Conservation (phyloP, 495 filamentous ascomycete genomes). For the Staphylotrichum longicolle region DNA sequence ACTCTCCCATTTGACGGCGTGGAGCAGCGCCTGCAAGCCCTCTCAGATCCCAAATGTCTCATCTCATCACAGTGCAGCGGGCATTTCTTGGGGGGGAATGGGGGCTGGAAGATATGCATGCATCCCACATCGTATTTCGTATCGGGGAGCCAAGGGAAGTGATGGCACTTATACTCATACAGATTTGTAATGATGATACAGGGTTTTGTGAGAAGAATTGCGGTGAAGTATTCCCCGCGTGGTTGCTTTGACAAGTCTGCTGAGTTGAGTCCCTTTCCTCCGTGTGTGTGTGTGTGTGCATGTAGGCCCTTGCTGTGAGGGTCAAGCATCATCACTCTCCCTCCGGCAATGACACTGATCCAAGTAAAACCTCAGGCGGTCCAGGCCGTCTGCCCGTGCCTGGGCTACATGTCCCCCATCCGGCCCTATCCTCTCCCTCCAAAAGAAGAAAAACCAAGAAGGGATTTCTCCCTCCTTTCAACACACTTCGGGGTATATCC, state of each 20-base stretch:
- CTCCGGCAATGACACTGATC: too few species aligned
- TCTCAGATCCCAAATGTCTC: neutral
- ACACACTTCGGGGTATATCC: constrained; percentile 30
- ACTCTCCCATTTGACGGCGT: constrained; percentile 8
- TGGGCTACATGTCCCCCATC: too few species aligned
- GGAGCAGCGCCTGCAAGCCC: neutral
- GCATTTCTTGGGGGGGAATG: neutral
- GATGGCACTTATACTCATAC: neutral
- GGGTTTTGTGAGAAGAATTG: neutral
- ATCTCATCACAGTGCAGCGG: neutral
- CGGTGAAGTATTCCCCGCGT: neutral
- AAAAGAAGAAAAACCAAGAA: neutral
- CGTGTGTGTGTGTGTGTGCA: neutral
- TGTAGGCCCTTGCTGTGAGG: too few species aligned
- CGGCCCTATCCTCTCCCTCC: too few species aligned
- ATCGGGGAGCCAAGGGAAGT: neutral
- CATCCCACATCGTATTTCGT: neutral
- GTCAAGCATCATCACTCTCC: neutral
- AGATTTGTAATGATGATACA: constrained; percentile 9
- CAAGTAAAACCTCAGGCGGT: too few species aligned
- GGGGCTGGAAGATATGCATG: too few species aligned
- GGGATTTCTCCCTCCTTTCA: neutral
- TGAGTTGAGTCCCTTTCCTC: constrained; percentile 1
- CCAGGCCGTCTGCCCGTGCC: too few species aligned
- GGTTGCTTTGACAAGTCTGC: neutral